A percentile compares a stretch with the other conserved stretches of the same genome.
Conservation (phyloP, 2,329 filamentous ascomycete genomes). For the Epichloe scottii region DNA sequence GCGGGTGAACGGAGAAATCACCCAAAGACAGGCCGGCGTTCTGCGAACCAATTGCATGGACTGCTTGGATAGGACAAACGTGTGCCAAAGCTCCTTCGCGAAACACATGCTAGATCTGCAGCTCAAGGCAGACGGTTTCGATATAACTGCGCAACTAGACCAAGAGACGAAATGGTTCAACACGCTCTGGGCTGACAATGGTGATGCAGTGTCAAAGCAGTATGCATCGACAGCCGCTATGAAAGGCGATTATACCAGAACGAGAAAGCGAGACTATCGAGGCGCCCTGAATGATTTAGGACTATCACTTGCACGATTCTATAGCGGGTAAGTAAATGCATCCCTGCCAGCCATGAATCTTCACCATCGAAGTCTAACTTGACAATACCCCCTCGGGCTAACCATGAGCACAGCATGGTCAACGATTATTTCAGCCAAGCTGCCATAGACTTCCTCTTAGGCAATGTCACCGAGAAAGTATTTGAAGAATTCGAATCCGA, state of each 20-base stretch:
- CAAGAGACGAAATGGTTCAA: constrained; percentile 89
- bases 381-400: constrained; percentile 2
- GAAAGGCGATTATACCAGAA: constrained; percentile 93
- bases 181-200: constrained; percentile 92
- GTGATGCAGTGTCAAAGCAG: constrained; percentile 87
- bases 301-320: constrained; percentile 67
- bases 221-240: constrained; percentile 92
- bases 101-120: constrained; percentile 72
- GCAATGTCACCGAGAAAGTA: constrained; percentile 70
- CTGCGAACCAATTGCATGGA: constrained; percentile 99
- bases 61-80: constrained; percentile 89
- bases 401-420: constrained; percentile 59
- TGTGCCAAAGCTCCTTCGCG: constrained; percentile 84
- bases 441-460: constrained; percentile 85
- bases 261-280: constrained; percentile 77
- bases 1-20: constrained; percentile 29
- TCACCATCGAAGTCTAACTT: neutral
- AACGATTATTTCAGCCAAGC: constrained; percentile 96
- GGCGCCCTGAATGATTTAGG: constrained; percentile 87
- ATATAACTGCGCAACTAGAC: constrained; percentile 62
- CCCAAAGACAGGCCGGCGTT: constrained; percentile 53
- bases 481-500: constrained; percentile 92
- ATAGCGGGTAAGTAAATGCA: constrained; percentile 43
- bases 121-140: constrained; percentile 61
- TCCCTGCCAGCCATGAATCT: neutral